Conservation (phyloP, 805 yeast species). For the Saccharomycopsis babjevae region DNA sequence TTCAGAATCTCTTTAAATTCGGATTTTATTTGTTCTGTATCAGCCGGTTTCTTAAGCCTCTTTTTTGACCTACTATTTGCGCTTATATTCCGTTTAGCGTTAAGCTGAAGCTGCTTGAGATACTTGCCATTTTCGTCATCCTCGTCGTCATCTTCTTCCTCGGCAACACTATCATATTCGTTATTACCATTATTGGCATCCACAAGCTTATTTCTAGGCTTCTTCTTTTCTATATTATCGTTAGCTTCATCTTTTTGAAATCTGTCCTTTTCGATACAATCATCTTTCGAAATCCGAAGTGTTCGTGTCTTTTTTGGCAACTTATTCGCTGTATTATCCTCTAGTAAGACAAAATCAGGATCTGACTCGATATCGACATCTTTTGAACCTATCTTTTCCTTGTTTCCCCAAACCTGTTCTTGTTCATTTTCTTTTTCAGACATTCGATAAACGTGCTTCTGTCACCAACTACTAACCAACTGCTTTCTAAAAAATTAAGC, state of each 20-base stretch:
- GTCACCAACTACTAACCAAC: neutral
- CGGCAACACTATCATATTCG: neutral
- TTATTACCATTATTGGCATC: neutral
- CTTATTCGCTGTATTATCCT: neutral
- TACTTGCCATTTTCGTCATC: neutral
- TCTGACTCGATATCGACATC: neutral
- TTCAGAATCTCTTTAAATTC: constrained; percentile 7
- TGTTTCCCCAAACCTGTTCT: neutral
- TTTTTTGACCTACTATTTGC: neutral
- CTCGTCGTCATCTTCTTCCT: neutral
- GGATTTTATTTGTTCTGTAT: neutral
- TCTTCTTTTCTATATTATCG: neutral
- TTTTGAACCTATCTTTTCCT: neutral
- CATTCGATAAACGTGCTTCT: neutral
- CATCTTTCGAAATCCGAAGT: too few relatives aligned
- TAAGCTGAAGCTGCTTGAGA: neutral
- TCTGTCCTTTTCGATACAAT: too few relatives aligned
- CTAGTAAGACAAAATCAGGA: neutral
- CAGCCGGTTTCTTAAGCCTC: neutral
- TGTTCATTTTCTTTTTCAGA: neutral
- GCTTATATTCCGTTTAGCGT: neutral
- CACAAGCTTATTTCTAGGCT: neutral
- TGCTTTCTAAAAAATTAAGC: too few relatives aligned
- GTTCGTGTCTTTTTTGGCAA: neutral
- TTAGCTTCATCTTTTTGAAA: too few relatives aligned